phyloP scores from a whole-genome alignment of 768 basidiomycete genomes.

The Holtermanniella nyarrowii region DNA sequence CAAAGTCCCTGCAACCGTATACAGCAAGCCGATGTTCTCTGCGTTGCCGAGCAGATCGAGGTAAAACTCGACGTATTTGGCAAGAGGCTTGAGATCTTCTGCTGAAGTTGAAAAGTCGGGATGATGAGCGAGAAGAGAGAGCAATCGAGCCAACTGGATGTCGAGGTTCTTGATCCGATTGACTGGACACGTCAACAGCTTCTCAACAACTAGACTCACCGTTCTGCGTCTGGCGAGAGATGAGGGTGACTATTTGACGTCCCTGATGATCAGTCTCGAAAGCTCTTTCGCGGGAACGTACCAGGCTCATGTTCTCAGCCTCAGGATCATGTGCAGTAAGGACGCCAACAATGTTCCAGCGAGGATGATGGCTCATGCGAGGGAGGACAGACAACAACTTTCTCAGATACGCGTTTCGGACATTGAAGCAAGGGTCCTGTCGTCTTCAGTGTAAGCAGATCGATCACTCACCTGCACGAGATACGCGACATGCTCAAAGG shows the following conservation, averaged over 20 bases:
- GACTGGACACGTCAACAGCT: conserved; percentile 39
- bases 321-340: conserved; percentile 88
- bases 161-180: conserved; percentile 62
- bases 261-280: background rate
- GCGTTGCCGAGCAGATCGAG: conserved; percentile 61
- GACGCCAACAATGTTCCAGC: conserved; percentile 77
- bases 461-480: conserved; percentile 57
- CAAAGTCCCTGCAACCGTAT: conserved; percentile 64
- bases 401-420: conserved; percentile 64
- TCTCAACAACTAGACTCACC: background rate
- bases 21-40: conserved; percentile 79
- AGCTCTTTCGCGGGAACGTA: conserved; percentile 40
- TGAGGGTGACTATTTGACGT: no score
- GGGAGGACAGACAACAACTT: conserved; percentile 63
- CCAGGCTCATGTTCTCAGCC: conserved; percentile 59
- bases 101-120: conserved; percentile 66
- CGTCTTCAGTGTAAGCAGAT: background rate
- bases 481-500: conserved; percentile 62
- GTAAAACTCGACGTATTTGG: conserved; percentile 81
- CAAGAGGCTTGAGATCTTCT: conserved; percentile 64
- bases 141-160: conserved; percentile 68
- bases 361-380: conserved; percentile 54
- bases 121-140: conserved; percentile 85
- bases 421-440: conserved; percentile 80
- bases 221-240: no score